A percentile compares a stretch with the other conserved stretches of the same genome.
phyloP scores from a whole-genome alignment of 2,329 filamentous ascomycete species.

The Diaporthe ilicicola region DNA sequence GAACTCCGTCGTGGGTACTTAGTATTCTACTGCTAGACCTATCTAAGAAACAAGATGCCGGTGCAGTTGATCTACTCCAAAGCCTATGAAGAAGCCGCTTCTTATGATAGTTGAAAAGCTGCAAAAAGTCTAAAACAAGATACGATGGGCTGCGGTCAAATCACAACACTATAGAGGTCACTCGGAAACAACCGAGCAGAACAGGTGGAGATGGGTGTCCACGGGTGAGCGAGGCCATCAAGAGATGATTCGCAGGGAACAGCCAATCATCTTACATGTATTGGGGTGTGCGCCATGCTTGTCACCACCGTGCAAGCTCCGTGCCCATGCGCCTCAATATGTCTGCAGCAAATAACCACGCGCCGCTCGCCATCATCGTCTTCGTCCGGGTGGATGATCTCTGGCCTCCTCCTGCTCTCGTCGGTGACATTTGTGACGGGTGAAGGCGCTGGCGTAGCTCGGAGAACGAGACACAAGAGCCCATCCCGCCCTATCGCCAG shows the following conservation, averaged over 20 bases:
- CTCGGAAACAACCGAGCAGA: not conserved
- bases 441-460: not conserved
- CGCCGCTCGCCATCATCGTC: too few relatives aligned
- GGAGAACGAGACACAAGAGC: not conserved
- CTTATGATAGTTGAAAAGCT: not conserved
- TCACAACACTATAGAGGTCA: not conserved
- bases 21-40: not conserved
- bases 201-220: not conserved
- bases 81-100: too few relatives aligned
- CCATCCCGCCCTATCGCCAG: not conserved
- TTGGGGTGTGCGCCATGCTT: not conserved
- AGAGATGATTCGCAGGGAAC: not conserved
- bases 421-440: not conserved
- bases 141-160: too few relatives aligned
- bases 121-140: not conserved
- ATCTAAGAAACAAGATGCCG: not conserved
- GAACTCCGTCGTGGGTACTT: not conserved
- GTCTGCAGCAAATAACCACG: not conserved
- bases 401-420: not conserved
- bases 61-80: not conserved
- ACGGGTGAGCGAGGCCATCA: not conserved
- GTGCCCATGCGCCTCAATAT: not conserved
- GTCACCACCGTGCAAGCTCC: not conserved
- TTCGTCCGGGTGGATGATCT: not conserved
- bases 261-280: conserved; percentile 23